A percentile compares a stretch with the other conserved stretches of the same genome.
These are phyloP conservation scores for Senna tora DNA, from an alignment of 306 rosid genomes.

Conservation along the genomic window DNA sequence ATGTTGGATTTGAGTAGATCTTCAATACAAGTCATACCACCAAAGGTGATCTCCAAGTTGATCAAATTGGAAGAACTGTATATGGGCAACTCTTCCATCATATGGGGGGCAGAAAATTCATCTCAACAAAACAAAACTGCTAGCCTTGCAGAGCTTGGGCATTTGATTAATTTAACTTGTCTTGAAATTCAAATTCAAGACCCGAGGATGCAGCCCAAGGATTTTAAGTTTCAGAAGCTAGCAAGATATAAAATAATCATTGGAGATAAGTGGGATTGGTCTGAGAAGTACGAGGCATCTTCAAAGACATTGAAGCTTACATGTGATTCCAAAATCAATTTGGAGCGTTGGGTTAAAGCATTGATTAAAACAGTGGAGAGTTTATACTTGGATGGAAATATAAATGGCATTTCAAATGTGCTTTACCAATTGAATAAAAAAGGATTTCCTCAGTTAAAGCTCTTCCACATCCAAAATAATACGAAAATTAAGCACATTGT, in stretches of 20 bases:
- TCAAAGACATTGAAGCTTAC: neutral
- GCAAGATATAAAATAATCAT: no score
- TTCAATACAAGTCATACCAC: neutral
- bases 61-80: neutral
- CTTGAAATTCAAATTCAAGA: no score
- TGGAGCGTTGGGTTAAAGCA: neutral
- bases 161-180: no score
- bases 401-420: neutral
- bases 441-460: constrained; percentile 32
- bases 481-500: neutral
- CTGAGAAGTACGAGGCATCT: neutral
- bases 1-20: neutral
- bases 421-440: neutral
- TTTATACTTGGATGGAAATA: no score
- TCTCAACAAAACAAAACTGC: no score
- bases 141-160: no score
- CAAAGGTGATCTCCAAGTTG: neutral
- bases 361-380: no score
- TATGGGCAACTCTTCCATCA: neutral
- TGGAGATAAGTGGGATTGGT: neutral
- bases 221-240: no score
- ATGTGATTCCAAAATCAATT: no score
- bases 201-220: no score
- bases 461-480: constrained; percentile 29
- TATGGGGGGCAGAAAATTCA: neutral